These are phyloP conservation scores for Discostella pseudostelligera DNA, from an alignment of 108 stramenopile species.

Conservation along the genomic window DNA sequence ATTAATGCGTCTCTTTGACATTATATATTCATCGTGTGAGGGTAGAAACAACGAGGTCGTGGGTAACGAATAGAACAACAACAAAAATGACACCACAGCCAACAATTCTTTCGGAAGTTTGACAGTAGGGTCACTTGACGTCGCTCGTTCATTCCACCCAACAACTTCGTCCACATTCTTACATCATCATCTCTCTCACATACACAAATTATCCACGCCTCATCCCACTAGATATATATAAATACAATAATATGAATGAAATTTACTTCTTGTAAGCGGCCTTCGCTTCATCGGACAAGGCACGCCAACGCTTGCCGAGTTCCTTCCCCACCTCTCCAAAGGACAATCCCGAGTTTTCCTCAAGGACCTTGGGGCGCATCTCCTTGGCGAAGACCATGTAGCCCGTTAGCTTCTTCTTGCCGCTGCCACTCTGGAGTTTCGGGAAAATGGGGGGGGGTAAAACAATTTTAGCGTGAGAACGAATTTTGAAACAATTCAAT, in stretches of 20 bases:
- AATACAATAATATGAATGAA: neutral
- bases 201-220: too few relatives aligned
- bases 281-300: slow-evolving; percentile 57
- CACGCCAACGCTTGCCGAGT: slow-evolving; percentile 63
- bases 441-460: neutral
- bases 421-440: neutral
- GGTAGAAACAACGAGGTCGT: too few relatives aligned
- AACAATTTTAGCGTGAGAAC: neutral
- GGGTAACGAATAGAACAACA: too few relatives aligned
- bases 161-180: too few relatives aligned
- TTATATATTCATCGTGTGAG: too few relatives aligned
- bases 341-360: slow-evolving; percentile 52
- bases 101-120: too few relatives aligned
- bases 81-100: too few relatives aligned
- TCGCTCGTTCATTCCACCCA: too few relatives aligned
- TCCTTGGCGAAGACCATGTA: slow-evolving; percentile 65
- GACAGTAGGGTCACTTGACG: too few relatives aligned
- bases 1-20: too few relatives aligned
- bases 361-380: slow-evolving; percentile 52
- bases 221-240: neutral
- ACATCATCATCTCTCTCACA: too few relatives aligned
- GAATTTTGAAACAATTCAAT: neutral
- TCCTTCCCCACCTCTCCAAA: slow-evolving; percentile 65
- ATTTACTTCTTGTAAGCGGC: slow-evolving; percentile 45
- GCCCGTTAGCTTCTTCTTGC: slow-evolving; percentile 52